phyloP scores from a whole-genome alignment of 106 monocot genomes.

The Ottelia alismoides region DNA sequence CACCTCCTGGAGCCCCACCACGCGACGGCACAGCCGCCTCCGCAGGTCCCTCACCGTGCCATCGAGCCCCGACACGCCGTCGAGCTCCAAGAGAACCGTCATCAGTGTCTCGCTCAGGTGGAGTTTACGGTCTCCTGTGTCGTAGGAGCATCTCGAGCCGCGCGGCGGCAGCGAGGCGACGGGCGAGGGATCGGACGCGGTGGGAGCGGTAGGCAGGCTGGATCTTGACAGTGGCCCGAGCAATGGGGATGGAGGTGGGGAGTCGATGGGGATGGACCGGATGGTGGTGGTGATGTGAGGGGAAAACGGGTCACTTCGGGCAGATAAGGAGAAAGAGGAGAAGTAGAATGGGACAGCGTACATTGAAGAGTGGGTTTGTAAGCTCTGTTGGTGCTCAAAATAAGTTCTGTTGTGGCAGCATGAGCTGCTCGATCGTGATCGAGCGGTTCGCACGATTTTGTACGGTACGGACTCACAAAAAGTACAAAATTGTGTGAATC shows the following conservation, averaged over 20 bases:
- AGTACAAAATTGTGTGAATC: no score
- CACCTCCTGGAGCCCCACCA: constrained; percentile 56
- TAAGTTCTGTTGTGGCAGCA: no score
- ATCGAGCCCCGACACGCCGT: constrained; percentile 43
- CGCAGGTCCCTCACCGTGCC: constrained; percentile 45
- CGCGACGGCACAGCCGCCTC: constrained; percentile 37
- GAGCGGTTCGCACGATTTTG: no score
- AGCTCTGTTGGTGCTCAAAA: no score
- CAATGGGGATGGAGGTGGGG: constrained; percentile 7
- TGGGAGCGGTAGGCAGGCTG: constrained; percentile 40
- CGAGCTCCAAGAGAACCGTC: constrained; percentile 39
- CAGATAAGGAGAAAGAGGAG: constrained; percentile 5
- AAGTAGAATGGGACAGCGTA: background rate
- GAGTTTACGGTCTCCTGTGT: constrained; percentile 56
- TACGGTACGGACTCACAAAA: no score
- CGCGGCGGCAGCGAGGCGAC: constrained; percentile 17
- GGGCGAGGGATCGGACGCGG: constrained; percentile 25
- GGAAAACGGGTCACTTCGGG: background rate
- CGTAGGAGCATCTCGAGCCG: constrained; percentile 37
- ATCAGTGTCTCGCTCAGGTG: constrained; percentile 50
- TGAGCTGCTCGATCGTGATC: no score
- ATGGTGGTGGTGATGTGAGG: constrained; percentile 10
- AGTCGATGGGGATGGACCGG: constrained; percentile 22
- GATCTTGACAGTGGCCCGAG: constrained; percentile 37
- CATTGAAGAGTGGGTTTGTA: background rate